Percentiles rank a stretch among this genome's conserved stretches.
phyloP scores from a whole-genome alignment of 2,329 filamentous ascomycete genomes.

The Talaromyces sp. region DNA sequence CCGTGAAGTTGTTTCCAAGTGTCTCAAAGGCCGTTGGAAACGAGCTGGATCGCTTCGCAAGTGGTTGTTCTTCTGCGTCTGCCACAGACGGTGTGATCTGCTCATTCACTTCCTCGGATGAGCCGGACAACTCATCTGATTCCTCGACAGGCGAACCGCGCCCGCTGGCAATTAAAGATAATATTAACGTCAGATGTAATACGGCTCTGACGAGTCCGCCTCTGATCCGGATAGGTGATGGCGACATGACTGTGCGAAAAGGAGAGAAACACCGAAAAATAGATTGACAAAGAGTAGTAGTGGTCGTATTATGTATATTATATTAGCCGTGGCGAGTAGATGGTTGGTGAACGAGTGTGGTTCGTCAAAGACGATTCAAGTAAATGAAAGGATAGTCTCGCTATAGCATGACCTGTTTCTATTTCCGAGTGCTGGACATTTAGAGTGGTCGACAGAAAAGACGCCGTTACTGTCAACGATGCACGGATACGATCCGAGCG shows the following conservation, averaged over 20 bases:
- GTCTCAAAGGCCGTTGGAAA: conserved; percentile 65
- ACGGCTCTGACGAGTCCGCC: neutral
- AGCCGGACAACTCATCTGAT: neutral
- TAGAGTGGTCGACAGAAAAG: neutral
- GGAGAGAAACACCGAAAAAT: neutral
- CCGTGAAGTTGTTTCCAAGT: conserved; percentile 58
- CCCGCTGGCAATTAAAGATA: conserved; percentile 8
- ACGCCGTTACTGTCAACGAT: neutral
- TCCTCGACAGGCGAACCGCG: conserved; percentile 1
- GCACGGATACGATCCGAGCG: neutral
- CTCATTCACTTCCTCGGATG: neutral
- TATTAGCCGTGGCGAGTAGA: neutral
- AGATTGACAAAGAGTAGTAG: neutral
- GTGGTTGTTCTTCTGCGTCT: neutral
- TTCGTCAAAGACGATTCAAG: neutral
- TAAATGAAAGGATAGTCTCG: neutral
- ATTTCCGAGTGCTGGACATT: neutral
- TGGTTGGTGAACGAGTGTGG: neutral
- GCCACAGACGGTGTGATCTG: conserved; percentile 11
- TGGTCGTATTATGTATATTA: neutral
- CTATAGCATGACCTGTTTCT: neutral
- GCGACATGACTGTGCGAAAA: neutral
- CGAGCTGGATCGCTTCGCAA: neutral
- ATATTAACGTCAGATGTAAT: conserved; percentile 9
- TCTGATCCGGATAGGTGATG: neutral